Conservation (phyloP, 495 filamentous ascomycete genomes). For the Neurospora pannonica region DNA sequence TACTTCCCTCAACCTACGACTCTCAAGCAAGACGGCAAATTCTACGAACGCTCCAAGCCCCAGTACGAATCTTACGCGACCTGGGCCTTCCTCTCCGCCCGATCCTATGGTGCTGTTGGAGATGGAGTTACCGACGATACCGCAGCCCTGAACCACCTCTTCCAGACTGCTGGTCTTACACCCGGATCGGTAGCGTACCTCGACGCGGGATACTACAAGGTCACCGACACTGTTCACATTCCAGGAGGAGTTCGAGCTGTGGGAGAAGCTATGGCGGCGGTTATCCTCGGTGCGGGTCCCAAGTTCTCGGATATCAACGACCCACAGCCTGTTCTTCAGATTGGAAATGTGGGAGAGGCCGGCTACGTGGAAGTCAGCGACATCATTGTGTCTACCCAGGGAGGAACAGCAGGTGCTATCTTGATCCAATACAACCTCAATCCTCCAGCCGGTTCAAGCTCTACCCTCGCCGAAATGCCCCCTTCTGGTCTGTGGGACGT, state of each 20-base stretch:
- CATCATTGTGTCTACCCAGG: slow-evolving; percentile 34
- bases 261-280: slow-evolving; percentile 36
- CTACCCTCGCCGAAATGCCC: slow-evolving; percentile 41
- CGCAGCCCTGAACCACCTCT: slow-evolving; percentile 11
- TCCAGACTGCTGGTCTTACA: slow-evolving; percentile 8
- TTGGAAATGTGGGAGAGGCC: slow-evolving; percentile 41
- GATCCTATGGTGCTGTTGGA: slow-evolving; percentile 15
- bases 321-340: slow-evolving; percentile 41
- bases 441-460: background rate
- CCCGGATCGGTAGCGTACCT: slow-evolving; percentile 49
- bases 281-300: slow-evolving; percentile 31
- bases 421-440: slow-evolving; percentile 82
- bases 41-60: slow-evolving; percentile 60
- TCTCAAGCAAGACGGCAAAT: slow-evolving; percentile 30
- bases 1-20: slow-evolving; percentile 13
- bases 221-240: slow-evolving; percentile 37
- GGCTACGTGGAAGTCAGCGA: slow-evolving; percentile 51
- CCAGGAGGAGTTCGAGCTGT: slow-evolving; percentile 39
- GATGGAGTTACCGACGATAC: slow-evolving; percentile 27
- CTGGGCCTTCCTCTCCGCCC: slow-evolving; percentile 23
- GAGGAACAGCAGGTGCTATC: slow-evolving; percentile 40
- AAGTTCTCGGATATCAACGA: slow-evolving; percentile 35
- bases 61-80: slow-evolving; percentile 48
- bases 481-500: slow-evolving; percentile 82
- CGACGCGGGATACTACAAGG: slow-evolving; percentile 40